A percentile compares a stretch with the other conserved stretches of the same genome.
Conservation (phyloP, 768 basidiomycete species). For the Leccinellum rugosiceps region DNA sequence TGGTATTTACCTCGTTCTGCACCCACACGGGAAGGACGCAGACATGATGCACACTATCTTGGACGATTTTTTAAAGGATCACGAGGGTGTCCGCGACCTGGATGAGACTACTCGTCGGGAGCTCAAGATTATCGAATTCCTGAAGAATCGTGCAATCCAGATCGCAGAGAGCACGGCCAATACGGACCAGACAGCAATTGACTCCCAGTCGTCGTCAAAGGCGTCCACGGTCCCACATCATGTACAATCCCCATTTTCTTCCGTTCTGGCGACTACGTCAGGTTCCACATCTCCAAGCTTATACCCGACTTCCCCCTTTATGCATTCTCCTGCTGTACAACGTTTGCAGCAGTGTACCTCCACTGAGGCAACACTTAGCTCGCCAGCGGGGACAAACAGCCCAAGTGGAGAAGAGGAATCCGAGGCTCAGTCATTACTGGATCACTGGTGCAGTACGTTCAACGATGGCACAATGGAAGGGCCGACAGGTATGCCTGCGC, state of each 20-base stretch:
- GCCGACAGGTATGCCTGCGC: slow-evolving; percentile 40
- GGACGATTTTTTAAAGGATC: slow-evolving; percentile 71
- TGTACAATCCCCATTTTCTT: slow-evolving; percentile 19
- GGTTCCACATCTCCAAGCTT: slow-evolving; percentile 20
- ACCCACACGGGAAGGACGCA: slow-evolving; percentile 69
- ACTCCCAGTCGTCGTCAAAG: slow-evolving; percentile 37
- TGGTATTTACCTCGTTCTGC: slow-evolving; percentile 79
- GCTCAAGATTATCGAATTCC: slow-evolving; percentile 80
- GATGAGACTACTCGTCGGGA: slow-evolving; percentile 83
- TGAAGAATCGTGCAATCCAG: slow-evolving; percentile 67
- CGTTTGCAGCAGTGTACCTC: slow-evolving; percentile 50
- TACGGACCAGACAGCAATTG: slow-evolving; percentile 8
- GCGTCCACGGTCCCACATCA: slow-evolving; percentile 12
- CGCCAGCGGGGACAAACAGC: slow-evolving; percentile 66
- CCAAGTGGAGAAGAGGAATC: slow-evolving; percentile 71
- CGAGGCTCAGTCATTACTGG: slow-evolving; percentile 71
- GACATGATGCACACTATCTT: slow-evolving; percentile 74
- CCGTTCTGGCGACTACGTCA: slow-evolving; percentile 22
- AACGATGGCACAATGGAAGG: slow-evolving; percentile 61
- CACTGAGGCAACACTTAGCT: slow-evolving; percentile 46
- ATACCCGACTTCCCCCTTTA: slow-evolving; percentile 28
- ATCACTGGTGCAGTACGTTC: slow-evolving; percentile 84
- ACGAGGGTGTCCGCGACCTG: slow-evolving; percentile 51
- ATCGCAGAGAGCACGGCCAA: slow-evolving; percentile 34
- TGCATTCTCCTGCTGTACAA: slow-evolving; percentile 52